phyloP scores from a whole-genome alignment of 768 basidiomycete species.

The Tulasnella sp. region DNA sequence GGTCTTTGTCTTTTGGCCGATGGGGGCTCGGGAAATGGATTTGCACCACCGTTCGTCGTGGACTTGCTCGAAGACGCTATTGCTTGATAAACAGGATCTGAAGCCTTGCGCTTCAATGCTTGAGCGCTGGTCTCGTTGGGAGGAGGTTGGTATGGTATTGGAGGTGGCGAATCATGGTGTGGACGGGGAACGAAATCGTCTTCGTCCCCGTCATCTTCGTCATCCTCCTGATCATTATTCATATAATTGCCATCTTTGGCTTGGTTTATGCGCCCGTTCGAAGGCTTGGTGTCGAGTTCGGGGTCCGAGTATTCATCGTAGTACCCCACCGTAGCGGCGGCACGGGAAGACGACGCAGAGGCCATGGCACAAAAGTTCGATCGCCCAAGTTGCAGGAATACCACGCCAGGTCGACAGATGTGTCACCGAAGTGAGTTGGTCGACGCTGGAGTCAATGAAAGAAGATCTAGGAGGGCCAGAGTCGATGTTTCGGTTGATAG shows the following conservation, averaged over 20 bases:
- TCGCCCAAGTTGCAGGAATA: no score
- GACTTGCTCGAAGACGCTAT: no score
- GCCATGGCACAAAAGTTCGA: background rate
- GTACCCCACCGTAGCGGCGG: constrained; percentile 3
- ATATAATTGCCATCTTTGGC: background rate
- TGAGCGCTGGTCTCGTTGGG: constrained; percentile 28
- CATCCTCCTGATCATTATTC: constrained; percentile 22
- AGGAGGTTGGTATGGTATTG: constrained; percentile 21
- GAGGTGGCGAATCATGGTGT: constrained; percentile 13
- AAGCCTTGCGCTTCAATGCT: constrained; percentile 10
- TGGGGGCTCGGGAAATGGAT: background rate
- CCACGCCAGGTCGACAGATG: no score
- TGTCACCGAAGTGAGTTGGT: no score
- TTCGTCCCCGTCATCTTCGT: constrained; percentile 23
- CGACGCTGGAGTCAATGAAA: no score
- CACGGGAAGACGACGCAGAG: background rate
- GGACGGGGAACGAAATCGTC: constrained; percentile 19
- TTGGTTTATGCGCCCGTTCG: constrained; percentile 9
- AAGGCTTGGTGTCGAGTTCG: constrained; percentile 26
- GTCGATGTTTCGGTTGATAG: no score
- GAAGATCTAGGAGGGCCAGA: no score
- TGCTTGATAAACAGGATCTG: constrained; percentile 24
- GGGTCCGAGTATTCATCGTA: constrained; percentile 18
- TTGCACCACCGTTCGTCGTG: constrained; percentile 21
- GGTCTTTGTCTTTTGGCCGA: constrained; percentile 1